Evolutionary conservation across 768 basidiomycete species (phyloP), one percentile per base, ranked within the genome.

Genomic region (Lactifluus piperatus): DNA sequence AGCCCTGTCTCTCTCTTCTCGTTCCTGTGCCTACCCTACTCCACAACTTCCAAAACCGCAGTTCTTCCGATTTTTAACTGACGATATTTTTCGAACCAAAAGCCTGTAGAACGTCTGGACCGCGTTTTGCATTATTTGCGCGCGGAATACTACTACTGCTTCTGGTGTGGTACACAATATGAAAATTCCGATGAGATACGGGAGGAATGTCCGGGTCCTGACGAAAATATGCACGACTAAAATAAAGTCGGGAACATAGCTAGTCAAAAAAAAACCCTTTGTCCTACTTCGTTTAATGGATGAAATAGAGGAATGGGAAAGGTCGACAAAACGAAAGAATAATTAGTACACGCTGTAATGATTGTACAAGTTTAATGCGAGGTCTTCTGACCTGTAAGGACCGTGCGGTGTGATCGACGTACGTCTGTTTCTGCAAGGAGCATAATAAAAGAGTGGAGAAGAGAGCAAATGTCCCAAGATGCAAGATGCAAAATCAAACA

Each of bases 151-250:
- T 68, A 76, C 5, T 93, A 93, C 68, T 93, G 91, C 68, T 92
- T 91, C 71, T 93, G 90, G 88, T 94, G 91, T 68, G 91, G 91
- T 13, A 79, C 85, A 13, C 79, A 83, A 65, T 94, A 92, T 67
- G 77, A 79, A 5, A 75, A 77, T 62, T 69, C 72, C 6, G 79
- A 79, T 16, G 86, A 88, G 51, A 73, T 94, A 75, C 72, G 72
- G 39, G 70, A 66, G 37, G 75, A 82, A 56, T 94, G 91, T 70
- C 91, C 91, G 6, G 91, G 91, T 7, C 68, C 75, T 43, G 78
- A 80, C 30, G 91, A 94, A 69, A 87, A 89, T 41, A 82, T 79
- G 60, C 91, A 94, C 69, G 87, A 91, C 72, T 91, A 74, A 11
- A 4, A 4, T 34, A 3, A n/a, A n/a, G 79, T 3, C 27, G 44